Conservation (phyloP, 2,329 filamentous ascomycete species). For the Rhinocladiella similis region DNA sequence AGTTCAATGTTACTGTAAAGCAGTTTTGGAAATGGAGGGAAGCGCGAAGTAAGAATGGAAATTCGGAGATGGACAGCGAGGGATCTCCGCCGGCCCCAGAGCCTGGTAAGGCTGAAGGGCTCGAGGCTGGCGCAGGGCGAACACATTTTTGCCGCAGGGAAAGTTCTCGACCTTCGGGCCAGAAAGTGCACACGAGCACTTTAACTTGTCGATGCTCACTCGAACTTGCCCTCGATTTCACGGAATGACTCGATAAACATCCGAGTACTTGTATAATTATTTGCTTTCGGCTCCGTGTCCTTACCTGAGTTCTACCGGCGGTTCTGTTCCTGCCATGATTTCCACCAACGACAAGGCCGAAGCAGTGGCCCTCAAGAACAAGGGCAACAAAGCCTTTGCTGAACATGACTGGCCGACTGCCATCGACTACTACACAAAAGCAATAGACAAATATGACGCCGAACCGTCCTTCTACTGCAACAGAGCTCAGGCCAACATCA, state of each 20-base stretch:
- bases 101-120: no score
- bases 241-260: slow-evolving; percentile 19
- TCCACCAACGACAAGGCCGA: slow-evolving; percentile 56
- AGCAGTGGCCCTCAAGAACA: slow-evolving; percentile 82
- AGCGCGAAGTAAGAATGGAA: neutral
- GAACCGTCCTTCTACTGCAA: slow-evolving; percentile 93
- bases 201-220: slow-evolving; percentile 5
- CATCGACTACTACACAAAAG: slow-evolving; percentile 80
- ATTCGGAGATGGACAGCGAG: no score
- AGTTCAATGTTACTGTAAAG: no score
- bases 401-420: slow-evolving; percentile 83
- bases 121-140: neutral
- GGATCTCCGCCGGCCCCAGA: no score
- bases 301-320: neutral
- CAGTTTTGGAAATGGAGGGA: neutral
- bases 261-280: neutral
- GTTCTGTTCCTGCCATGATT: slow-evolving; percentile 35
- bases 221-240: neutral
- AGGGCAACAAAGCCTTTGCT: slow-evolving; percentile 91
- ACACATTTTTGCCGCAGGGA: neutral
- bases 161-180: neutral
- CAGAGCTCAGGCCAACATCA: slow-evolving; percentile 90
- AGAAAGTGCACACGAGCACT: slow-evolving; percentile 5
- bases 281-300: neutral
- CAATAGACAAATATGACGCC: slow-evolving; percentile 78